A percentile compares a stretch with the other conserved stretches of the same genome.
Conservation (phyloP, 495 filamentous ascomycete genomes). For the Penicillium bovifimosum region DNA sequence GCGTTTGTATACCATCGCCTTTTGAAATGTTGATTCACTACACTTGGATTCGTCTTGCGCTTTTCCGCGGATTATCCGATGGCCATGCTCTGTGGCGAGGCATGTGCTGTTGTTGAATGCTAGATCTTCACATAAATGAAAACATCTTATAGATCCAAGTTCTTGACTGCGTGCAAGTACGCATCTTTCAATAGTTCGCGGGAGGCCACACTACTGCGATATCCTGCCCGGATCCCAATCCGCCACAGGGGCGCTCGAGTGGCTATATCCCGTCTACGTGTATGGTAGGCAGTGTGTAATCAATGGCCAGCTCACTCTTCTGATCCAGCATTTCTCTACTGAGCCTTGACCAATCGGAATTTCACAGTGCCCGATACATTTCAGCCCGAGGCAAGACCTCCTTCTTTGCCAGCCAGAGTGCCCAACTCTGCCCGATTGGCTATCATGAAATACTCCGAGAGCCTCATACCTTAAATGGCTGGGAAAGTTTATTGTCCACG, state of each 20-base stretch:
- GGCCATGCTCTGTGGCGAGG: conserved; percentile 3
- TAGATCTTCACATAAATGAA: conserved; percentile 3
- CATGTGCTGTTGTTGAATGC: conserved; percentile 4
- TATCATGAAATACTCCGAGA: neutral
- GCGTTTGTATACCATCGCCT: conserved; percentile 25
- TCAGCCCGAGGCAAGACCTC: neutral
- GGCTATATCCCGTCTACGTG: neutral
- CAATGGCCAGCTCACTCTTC: neutral
- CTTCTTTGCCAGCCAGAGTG: neutral
- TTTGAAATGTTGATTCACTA: conserved; percentile 16
- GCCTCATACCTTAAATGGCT: neutral
- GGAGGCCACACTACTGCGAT: neutral
- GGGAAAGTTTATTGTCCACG: neutral
- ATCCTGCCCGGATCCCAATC: neutral
- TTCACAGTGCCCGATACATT: neutral
- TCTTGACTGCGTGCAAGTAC: neutral
- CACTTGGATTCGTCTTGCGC: conserved; percentile 5
- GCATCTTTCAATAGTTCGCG: neutral
- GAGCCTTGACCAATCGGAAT: neutral
- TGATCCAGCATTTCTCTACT: neutral
- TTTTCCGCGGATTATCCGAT: conserved; percentile 4
- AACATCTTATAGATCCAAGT: neutral
- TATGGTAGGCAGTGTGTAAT: too few relatives aligned
- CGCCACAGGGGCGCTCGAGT: neutral
- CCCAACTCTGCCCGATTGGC: neutral